Conservation (phyloP, 192 early-diverging fungal species). For the Haplosporangium gracile region DNA sequence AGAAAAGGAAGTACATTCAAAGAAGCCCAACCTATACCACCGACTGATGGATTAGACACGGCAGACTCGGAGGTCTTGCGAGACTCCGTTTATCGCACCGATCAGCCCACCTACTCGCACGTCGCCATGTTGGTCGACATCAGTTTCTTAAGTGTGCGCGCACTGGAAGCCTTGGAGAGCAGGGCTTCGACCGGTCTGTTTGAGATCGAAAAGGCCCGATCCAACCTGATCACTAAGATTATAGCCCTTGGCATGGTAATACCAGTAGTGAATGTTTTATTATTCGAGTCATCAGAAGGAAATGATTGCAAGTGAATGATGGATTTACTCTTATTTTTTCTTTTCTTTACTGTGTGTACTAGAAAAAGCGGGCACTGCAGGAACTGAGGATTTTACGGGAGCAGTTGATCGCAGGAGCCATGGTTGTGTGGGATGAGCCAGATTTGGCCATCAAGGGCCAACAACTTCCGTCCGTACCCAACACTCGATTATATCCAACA, state of each 20-base stretch:
- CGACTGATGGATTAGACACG: background rate
- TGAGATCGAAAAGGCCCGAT: conserved; percentile 66
- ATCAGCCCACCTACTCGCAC: conserved; percentile 35
- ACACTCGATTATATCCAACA: background rate
- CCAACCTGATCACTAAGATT: conserved; percentile 64
- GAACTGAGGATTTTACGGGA: conserved; percentile 56
- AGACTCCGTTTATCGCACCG: conserved; percentile 16
- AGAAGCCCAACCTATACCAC: background rate
- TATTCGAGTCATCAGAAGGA: background rate
- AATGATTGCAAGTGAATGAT: too few relatives aligned
- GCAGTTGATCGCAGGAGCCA: conserved; percentile 44
- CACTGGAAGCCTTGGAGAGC: conserved; percentile 18
- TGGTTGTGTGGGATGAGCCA: conserved; percentile 18
- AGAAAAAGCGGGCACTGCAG: conserved; percentile 64
- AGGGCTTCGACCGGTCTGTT: conserved; percentile 17
- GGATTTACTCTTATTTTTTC: background rate
- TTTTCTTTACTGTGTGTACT: background rate
- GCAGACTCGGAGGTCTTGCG: background rate
- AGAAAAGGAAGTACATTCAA: background rate
- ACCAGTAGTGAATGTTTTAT: too few relatives aligned
- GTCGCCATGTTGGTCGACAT: conserved; percentile 42
- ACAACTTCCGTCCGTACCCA: background rate
- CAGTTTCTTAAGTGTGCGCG: conserved; percentile 24
- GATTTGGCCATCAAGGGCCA: background rate
- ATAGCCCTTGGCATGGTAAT: conserved; percentile 66